Conservation (phyloP, 257 asterid species). For the Gentiana straminea region DNA sequence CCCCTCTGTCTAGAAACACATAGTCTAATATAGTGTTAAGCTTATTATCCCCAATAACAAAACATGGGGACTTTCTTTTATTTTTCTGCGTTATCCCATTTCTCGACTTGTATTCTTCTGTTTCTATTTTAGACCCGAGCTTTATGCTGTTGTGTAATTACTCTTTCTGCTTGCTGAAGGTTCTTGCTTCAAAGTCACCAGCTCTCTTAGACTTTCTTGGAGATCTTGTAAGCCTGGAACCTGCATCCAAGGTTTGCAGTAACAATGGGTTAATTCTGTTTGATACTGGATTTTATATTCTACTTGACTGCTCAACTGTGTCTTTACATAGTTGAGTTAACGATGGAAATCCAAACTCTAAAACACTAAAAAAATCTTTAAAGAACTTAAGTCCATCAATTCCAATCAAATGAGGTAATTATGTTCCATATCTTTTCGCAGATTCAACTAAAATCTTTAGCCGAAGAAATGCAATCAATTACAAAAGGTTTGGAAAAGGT, state of each 20-base stretch:
- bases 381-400: background rate
- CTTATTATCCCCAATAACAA: no score
- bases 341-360: no score
- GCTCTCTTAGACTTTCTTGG: conserved; percentile 58
- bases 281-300: background rate
- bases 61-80: background rate
- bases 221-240: conserved; percentile 79
- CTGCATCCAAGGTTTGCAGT: conserved; percentile 72
- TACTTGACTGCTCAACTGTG: background rate
- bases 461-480: conserved; percentile 99
- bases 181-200: conserved; percentile 68
- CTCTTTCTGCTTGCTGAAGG: conserved; percentile 34
- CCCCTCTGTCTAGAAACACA: no score
- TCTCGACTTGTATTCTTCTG: background rate
- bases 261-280: conserved; percentile 8
- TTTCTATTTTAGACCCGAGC: background rate
- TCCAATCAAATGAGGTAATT: background rate
- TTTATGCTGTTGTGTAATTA: conserved; percentile 6
- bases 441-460: conserved; percentile 96
- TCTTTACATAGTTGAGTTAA: background rate
- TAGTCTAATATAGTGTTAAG: no score
- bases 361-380: background rate
- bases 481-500: conserved; percentile 92
- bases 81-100: background rate
- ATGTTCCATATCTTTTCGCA: conserved; percentile 19